Evolutionary conservation across 2,329 filamentous ascomycete genomes (phyloP).

Genomic region (Aspergillus thermomutatus): DNA sequence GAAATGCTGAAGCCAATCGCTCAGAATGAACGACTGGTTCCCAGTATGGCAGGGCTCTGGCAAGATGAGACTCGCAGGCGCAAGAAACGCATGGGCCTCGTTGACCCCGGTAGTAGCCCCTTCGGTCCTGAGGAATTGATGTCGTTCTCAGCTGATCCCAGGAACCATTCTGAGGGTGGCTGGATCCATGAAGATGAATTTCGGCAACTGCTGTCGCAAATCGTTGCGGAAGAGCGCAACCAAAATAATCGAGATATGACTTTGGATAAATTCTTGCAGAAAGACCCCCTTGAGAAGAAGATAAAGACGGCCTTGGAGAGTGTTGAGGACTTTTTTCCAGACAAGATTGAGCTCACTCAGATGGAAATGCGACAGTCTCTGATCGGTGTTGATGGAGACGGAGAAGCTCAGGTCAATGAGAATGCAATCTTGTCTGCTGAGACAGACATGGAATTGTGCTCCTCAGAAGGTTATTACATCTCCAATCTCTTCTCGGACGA

Average conservation of each 20-base stretch:
- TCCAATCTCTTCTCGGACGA: slow-evolving; percentile 20
- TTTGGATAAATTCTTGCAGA: slow-evolving; percentile 66
- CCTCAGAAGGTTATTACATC: slow-evolving; percentile 42
- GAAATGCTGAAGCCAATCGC: slow-evolving; percentile 65
- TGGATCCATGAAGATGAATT: slow-evolving; percentile 95
- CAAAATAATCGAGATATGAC: slow-evolving; percentile 43
- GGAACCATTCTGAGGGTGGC: slow-evolving; percentile 67
- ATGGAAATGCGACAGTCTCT: slow-evolving; percentile 15
- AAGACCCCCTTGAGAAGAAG: slow-evolving; percentile 50
- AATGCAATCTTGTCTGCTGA: slow-evolving; percentile 52
- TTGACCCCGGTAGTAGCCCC: slow-evolving; percentile 64
- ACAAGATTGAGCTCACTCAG: slow-evolving; percentile 49
- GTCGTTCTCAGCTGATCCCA: slow-evolving; percentile 81
- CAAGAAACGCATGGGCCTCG: slow-evolving; percentile 66
- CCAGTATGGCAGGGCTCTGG: slow-evolving; percentile 94
- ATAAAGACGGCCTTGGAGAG: slow-evolving; percentile 80
- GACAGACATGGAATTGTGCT: slow-evolving; percentile 38
- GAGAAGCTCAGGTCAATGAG: slow-evolving; percentile 61
- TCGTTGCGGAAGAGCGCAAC: slow-evolving; percentile 63
- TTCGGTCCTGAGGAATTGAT: slow-evolving; percentile 79
- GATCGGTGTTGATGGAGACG: slow-evolving; percentile 8
- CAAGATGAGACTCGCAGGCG: slow-evolving; percentile 79
- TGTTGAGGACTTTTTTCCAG: slow-evolving; percentile 80
- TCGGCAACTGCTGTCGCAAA: slow-evolving; percentile 58
- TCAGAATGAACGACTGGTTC: slow-evolving; percentile 74